These are phyloP conservation scores for Cetradonia linearis DNA, from an alignment of 495 filamentous ascomycete species.

Conservation along the genomic window DNA sequence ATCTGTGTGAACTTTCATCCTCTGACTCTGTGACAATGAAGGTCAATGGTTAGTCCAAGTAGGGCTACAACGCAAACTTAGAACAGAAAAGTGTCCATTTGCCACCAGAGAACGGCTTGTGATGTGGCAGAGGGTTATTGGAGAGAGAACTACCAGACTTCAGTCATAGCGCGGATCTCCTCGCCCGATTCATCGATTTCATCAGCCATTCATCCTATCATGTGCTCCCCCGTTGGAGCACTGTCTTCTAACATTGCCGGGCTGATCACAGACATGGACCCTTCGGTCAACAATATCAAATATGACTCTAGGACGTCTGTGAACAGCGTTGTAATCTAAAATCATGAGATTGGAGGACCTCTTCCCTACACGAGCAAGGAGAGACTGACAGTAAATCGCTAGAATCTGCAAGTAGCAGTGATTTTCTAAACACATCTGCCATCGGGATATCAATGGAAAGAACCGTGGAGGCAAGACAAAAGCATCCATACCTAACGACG, in stretches of 20 bases:
- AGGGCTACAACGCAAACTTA: neutral
- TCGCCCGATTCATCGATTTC: neutral
- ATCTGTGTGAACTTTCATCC: neutral
- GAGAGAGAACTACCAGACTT: neutral
- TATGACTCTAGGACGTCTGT: neutral
- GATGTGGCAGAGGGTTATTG: neutral
- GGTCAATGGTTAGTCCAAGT: neutral
- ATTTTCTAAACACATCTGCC: too few species aligned
- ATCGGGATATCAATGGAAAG: too few species aligned
- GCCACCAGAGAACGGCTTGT: neutral
- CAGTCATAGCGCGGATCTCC: neutral
- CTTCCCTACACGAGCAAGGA: neutral
- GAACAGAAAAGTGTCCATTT: neutral
- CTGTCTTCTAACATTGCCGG: neutral
- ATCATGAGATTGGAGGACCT: neutral
- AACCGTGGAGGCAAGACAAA: neutral
- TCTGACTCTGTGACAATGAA: neutral
- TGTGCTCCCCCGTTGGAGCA: neutral
- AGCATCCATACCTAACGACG: neutral
- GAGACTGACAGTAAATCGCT: too few species aligned
- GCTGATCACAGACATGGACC: neutral
- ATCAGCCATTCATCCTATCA: neutral
- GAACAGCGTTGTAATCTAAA: neutral
- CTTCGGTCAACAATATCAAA: neutral
- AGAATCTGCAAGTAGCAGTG: too few species aligned